Evolutionary conservation across 2,329 filamentous ascomycete species (phyloP), one percentile per base, ranked within the genome.

Genomic region (Talaromyces sp.): DNA sequence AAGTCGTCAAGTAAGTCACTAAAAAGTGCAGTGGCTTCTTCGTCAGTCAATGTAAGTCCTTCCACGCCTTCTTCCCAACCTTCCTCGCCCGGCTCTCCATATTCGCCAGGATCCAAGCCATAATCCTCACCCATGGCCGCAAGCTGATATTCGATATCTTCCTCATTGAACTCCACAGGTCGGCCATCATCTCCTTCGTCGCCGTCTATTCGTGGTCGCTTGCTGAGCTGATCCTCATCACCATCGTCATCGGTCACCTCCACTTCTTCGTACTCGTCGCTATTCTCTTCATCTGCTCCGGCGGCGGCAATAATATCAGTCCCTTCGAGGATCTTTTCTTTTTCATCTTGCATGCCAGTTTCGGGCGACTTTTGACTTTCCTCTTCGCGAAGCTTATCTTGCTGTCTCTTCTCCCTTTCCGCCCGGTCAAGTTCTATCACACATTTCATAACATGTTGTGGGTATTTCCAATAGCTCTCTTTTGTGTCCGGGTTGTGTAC

Each of bases 381-480:
- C 33, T 67, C 65, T 52, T 74, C 71, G 5, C 2, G 21, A 57
- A 28, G 71, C 69, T 78, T 69, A 65, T 77, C 87, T 85, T 70
- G 83, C 76, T 77, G 86, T 79, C 77, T 88, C 64, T 86, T 84
- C 67, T 88, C 86, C 73, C 89, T 86, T 75, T 96, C 92, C 61
- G 91, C 79, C 25, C 78, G 78, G 70, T 89, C 86, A 60, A 95
- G 90, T 14, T 87, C 85, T 3, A 84, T 73, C 1, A 88, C 84
- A 0, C 86, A 92, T 64, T 89, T 87, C 83, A 93, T 88, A 39
- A 99, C 82, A 73, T 95, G 88, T 61, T 91, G 86, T 0, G 95
- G 95, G 69, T 97, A 95, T 70, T 92, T 92, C 95, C 96, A 99
- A 75, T 92, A 92, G 75, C 93, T 98, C 68, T 92, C 84, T 40